Base-by-base conservation (phyloP, 768 basidiomycete species). In the Auricularia cornea region DNA sequence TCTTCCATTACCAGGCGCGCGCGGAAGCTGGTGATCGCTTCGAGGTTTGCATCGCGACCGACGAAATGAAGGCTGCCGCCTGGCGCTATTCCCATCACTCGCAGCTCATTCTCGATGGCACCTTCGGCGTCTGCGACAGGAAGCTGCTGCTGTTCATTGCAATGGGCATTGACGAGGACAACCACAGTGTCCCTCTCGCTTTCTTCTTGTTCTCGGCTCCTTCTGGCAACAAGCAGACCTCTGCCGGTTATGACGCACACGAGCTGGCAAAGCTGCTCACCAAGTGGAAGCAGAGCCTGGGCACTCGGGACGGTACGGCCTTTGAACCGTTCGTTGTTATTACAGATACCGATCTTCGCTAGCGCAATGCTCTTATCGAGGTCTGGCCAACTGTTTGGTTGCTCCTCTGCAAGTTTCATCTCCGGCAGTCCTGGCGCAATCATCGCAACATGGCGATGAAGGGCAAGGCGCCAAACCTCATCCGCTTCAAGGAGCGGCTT, bases 381-480 rank as follows among this genome's bases (percentile, higher is more conserved):
- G 70, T 77, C 4, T 76, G 66, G 33, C 63, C 14, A 1, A 16
- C 31, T 6, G 72, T 77, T 30, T 60, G 64, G 23, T 72, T 78
- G 16, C 67, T 78, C 1, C 65, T 78, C 16, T 79, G 77, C 69
- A 70, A 71, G 48, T 78, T 77, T 61, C 77, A 78, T 62, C 40
- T 75, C n/a, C 68, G 72, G 4, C 75, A 78, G 59, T 75, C 68
- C 33, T 79, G 77, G 75, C 68, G 56, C n/a, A 78, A 78, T 63
- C 68, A 71, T 4, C 68, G 74, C 16, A 71, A 70, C 65, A 65
- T 66, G 29, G 63, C 56, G 64, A 75, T n/a, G 52, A 65, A 18
- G 63, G 54, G 26, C 38, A 40, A 40, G 38, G 18, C 8, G 8
- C 38, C 38, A 8, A 18, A 8, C 18, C 38, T 40, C 38, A 8